Evolutionary conservation across 306 rosid genomes (phyloP), one percentile per base, ranked within the genome.

Genomic region (Prunus persica): DNA sequence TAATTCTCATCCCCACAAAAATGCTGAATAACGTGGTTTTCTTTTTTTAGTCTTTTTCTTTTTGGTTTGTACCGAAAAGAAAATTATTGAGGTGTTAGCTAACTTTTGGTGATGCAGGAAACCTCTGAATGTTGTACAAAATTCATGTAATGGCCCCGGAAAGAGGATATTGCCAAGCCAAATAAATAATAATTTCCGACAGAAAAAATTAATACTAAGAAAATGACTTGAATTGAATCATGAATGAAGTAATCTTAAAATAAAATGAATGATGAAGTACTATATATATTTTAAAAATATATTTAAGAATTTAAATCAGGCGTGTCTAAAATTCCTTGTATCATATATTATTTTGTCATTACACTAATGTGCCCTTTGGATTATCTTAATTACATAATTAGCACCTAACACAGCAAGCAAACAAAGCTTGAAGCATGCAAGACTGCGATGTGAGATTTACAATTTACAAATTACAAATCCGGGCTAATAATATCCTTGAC

Each of bases 381-480:
- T 61, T 27, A 61, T 61, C 27, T 58, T 58, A 62, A 62, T 32
- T 6, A 12, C 65, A 9, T 20, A 14, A 61, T 61, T 27, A 61
- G n/a, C 67, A 28, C 67, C 67, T 63, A 63, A 30, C 45, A 63
- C 46, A 16, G 32, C 67, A 15, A 63, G 20, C 16, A 63, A 30
- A 15, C 67, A 63, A 63, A 30, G 45, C 6, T 63, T 63, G 22
- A 62, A 27, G 15, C 67, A 27, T 28, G 67, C 24, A 57, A 22
- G 65, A 60, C 18, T 24, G 11, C 65, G 18, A 60, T 60, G 65
- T 60, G 65, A 60, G 34, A 60, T 24, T 60, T 60, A 60, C 65
- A 60, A 60, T 24, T 60, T 60, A 60, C 65, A 60, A 60, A 60
- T 60, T 60, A 60, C 65, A 60, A 60, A 60, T 60, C 18, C 12